phyloP scores from a whole-genome alignment of 805 yeast genomes.

The Yarrowia alimentaria region DNA sequence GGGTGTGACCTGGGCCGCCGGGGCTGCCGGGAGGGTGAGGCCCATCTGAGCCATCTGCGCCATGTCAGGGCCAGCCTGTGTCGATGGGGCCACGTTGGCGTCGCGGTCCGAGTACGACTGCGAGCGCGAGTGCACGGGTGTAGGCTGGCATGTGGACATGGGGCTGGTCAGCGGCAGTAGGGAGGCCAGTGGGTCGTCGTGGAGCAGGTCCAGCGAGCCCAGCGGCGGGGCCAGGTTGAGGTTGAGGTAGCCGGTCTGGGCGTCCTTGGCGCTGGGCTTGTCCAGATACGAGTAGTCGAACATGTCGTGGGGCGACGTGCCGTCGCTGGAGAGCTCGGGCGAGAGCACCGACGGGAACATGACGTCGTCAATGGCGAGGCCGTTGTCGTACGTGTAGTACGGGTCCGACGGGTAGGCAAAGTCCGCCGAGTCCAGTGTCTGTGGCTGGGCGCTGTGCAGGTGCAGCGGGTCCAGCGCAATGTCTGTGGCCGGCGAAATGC shows the following conservation, averaged over 20 bases:
- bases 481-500: too few species aligned
- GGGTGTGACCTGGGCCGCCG: too few species aligned
- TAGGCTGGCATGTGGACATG: constrained; percentile 7
- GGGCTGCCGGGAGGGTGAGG: too few species aligned
- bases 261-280: too few species aligned
- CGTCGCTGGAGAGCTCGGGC: not conserved
- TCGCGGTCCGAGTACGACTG: not conserved
- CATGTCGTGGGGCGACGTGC: not conserved
- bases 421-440: not conserved
- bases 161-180: not conserved
- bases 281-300: not conserved
- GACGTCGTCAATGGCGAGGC: not conserved
- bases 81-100: too few species aligned
- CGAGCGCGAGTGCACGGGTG: constrained; percentile 3
- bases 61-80: too few species aligned
- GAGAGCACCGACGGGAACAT: constrained; percentile 14
- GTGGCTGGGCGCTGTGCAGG: not conserved
- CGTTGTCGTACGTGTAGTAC: constrained; percentile 14
- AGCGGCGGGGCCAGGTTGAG: not conserved
- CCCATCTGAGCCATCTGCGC: too few species aligned
- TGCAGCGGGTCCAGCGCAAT: not conserved
- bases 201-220: too few species aligned
- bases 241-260: too few species aligned
- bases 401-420: not conserved
- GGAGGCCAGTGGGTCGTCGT: too few species aligned